Percentiles rank a stretch among this genome's conserved stretches.
Evolutionary conservation across 345 rosid genomes (phyloP).

Genomic region (Cardamine chenopodiifolia): DNA sequence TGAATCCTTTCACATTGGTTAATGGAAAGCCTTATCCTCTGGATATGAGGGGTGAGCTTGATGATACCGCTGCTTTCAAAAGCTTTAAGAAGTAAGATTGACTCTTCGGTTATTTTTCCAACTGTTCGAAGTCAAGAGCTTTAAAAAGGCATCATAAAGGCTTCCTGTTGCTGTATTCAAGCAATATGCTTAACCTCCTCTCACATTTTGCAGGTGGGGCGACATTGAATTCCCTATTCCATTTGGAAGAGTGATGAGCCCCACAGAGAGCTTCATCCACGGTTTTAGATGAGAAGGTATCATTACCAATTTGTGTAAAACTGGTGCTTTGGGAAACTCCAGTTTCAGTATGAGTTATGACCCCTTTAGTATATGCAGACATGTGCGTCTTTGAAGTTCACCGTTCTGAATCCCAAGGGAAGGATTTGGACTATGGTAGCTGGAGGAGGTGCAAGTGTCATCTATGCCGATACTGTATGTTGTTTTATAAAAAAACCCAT

Average conservation of each 20-base stretch:
- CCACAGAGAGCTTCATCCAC: conserved; percentile 85
- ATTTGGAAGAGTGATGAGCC: conserved; percentile 93
- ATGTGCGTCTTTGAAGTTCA: conserved; percentile 95
- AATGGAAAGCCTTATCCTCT: conserved; percentile 93
- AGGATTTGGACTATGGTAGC: conserved; percentile 97
- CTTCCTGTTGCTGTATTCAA: background rate
- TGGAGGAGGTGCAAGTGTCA: conserved; percentile 99
- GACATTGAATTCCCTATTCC: conserved; percentile 90
- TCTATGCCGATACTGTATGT: conserved; percentile 88
- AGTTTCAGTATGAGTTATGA: background rate
- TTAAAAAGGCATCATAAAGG: conserved; percentile 7
- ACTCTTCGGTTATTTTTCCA: background rate
- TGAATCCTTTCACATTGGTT: conserved; percentile 95
- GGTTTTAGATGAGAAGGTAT: conserved; percentile 96
- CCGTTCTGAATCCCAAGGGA: conserved; percentile 91
- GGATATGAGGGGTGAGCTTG: conserved; percentile 99
- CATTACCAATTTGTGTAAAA: background rate
- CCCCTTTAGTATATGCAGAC: conserved; percentile 57
- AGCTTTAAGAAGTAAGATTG: conserved; percentile 84
- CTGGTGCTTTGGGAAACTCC: background rate
- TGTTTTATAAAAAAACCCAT: conserved; percentile 10
- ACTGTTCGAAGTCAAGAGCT: background rate
- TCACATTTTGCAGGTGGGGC: conserved; percentile 73
- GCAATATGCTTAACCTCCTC: conserved; percentile 23
- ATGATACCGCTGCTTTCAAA: conserved; percentile 96